Percentiles rank a stretch among this genome's conserved stretches.
Evolutionary conservation across 805 yeast species (phyloP).

Genomic region (Maudiozyma saulgeensis): DNA sequence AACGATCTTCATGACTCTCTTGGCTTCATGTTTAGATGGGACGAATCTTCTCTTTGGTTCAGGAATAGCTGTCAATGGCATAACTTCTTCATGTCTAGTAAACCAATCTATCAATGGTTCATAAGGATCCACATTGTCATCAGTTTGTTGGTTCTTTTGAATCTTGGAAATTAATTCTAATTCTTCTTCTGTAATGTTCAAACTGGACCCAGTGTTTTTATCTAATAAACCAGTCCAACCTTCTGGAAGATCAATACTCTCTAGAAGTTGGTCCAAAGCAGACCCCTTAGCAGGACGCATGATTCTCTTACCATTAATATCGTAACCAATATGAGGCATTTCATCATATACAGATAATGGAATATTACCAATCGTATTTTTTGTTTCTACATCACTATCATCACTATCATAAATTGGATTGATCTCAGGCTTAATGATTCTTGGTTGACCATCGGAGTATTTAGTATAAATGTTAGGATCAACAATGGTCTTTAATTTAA

Average conservation of each 20-base stretch:
- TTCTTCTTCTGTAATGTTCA: constrained; percentile 81
- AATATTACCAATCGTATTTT: constrained; percentile 86
- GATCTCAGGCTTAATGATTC: constrained; percentile 78
- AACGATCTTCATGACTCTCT: constrained; percentile 91
- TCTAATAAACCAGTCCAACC: constrained; percentile 98
- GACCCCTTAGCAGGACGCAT: constrained; percentile 98
- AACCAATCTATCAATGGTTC: constrained; percentile 96
- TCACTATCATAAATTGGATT: constrained; percentile 93
- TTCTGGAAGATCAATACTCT: constrained; percentile 86
- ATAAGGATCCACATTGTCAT: constrained; percentile 73
- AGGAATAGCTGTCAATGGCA: constrained; percentile 89
- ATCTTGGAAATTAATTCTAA: constrained; percentile 78
- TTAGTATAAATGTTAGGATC: constrained; percentile 38
- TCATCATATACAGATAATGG: constrained; percentile 92
- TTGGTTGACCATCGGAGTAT: constrained; percentile 70
- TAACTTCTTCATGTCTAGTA: constrained; percentile 68
- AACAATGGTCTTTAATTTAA: constrained; percentile 43
- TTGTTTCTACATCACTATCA: constrained; percentile 74
- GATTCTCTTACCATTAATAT: constrained; percentile 92
- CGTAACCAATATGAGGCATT: constrained; percentile 95
- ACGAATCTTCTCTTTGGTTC: constrained; percentile 96
- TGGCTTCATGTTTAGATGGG: constrained; percentile 95
- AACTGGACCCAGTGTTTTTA: constrained; percentile 73
- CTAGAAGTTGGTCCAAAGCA: constrained; percentile 84
- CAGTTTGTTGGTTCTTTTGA: constrained; percentile 77